phyloP scores from a whole-genome alignment of 371 early-diverging fungal species.

The Nematocida ausubeli region DNA sequence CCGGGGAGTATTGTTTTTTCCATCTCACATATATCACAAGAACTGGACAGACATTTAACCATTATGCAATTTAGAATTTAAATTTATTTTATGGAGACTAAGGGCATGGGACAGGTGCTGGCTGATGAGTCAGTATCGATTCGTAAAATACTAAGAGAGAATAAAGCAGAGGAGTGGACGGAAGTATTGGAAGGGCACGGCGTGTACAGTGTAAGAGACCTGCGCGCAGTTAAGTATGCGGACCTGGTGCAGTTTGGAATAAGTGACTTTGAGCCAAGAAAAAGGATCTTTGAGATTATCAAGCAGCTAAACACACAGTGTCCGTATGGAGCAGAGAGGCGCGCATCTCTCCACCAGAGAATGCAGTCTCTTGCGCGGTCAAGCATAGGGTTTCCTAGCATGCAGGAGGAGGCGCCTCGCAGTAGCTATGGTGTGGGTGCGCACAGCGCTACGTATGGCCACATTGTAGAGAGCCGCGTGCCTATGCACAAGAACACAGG shows the following conservation, averaged over 20 bases:
- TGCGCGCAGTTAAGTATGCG: slow-evolving; percentile 51
- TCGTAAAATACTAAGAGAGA: slow-evolving; percentile 24
- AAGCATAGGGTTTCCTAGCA: not conserved
- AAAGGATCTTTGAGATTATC: slow-evolving; percentile 59
- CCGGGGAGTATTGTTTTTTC: not conserved
- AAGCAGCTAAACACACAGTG: slow-evolving; percentile 52
- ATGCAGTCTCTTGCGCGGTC: not conserved
- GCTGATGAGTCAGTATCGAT: not conserved
- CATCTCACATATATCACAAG: slow-evolving; percentile 22
- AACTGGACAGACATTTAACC: not conserved
- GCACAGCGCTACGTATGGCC: not conserved
- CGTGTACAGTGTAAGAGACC: not conserved
- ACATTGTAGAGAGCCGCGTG: not conserved
- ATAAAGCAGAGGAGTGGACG: slow-evolving; percentile 26
- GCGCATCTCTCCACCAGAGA: not conserved
- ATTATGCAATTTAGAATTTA: not conserved
- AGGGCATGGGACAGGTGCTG: not conserved
- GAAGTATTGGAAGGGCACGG: slow-evolving; percentile 43
- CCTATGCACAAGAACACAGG: not conserved
- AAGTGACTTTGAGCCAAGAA: slow-evolving; percentile 53
- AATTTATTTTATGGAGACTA: slow-evolving; percentile 40
- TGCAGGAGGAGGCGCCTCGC: not conserved
- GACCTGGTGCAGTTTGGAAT: slow-evolving; percentile 60
- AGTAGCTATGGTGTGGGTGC: no score
- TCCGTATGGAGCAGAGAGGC: not conserved